phyloP scores from a whole-genome alignment of 2,329 filamentous ascomycete genomes.

The Lecanicillium sp. region DNA sequence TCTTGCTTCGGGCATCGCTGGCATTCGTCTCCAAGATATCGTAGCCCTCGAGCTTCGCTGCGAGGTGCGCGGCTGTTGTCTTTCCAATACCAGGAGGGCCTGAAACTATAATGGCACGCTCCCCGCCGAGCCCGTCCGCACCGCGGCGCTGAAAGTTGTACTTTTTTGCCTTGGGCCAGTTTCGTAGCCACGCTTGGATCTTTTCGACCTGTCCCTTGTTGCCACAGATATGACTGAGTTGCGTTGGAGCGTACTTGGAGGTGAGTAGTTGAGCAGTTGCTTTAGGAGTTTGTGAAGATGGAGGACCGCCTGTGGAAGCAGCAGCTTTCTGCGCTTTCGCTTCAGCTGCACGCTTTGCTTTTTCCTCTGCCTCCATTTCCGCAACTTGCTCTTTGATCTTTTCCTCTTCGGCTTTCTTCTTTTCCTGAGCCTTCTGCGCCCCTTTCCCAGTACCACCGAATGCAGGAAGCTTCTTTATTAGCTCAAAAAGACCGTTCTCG shows the following conservation, averaged over 20 bases:
- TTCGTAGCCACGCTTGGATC: conserved; percentile 77
- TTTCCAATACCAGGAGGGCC: conserved; percentile 96
- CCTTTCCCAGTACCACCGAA: conserved; percentile 84
- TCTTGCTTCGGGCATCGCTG: conserved; percentile 93
- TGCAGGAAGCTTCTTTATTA: conserved; percentile 73
- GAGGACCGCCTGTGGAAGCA: conserved; percentile 16
- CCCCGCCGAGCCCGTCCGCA: conserved; percentile 72
- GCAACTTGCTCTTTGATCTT: conserved; percentile 72
- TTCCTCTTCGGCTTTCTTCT: conserved; percentile 75
- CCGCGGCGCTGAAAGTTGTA: conserved; percentile 76
- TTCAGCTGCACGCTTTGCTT: conserved; percentile 41
- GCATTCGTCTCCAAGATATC: conserved; percentile 94
- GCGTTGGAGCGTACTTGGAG: conserved; percentile 84
- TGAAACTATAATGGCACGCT: conserved; percentile 88
- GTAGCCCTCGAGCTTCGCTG: conserved; percentile 86
- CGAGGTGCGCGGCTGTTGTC: conserved; percentile 90
- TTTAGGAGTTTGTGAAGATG: conserved; percentile 31
- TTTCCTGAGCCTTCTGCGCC: conserved; percentile 75
- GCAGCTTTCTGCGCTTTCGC: conserved; percentile 40
- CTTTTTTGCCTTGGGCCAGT: conserved; percentile 72
- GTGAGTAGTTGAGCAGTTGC: conserved; percentile 73
- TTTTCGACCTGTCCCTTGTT: conserved; percentile 89
- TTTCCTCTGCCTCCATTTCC: conserved; percentile 81
- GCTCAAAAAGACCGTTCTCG: conserved; percentile 81
- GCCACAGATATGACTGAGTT: conserved; percentile 82